Conservation (phyloP, 1,284 basidiomycete genomes). For the Leccinum pachyderme region DNA sequence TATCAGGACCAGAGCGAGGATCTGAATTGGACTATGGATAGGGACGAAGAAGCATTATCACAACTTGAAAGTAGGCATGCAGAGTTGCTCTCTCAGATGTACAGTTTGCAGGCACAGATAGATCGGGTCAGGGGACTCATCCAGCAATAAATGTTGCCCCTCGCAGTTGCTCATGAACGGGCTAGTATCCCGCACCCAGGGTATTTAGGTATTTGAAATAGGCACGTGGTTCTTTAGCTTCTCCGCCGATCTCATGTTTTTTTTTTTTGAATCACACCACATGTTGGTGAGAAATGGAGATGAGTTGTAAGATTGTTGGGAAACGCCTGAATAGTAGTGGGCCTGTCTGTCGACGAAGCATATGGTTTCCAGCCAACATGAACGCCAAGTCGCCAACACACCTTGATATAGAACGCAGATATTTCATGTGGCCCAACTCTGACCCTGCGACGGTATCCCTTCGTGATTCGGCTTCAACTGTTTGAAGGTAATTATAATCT, state of each 20-base stretch:
- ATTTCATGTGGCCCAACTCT: background rate
- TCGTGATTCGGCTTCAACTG: background rate
- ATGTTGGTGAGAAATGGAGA: constrained; percentile 1
- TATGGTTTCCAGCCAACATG: background rate
- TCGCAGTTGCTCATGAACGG: background rate
- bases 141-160: constrained; percentile 7
- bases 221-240: background rate
- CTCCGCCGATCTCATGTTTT: constrained; percentile 9
- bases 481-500: background rate
- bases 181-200: background rate
- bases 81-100: constrained; percentile 21
- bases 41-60: constrained; percentile 17
- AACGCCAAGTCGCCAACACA: background rate
- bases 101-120: constrained; percentile 23
- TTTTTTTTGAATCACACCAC: background rate
- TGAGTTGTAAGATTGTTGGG: background rate
- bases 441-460: background rate
- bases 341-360: constrained; percentile 4
- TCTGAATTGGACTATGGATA: constrained; percentile 8
- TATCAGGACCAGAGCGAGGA: background rate
- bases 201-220: background rate
- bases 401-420: background rate
- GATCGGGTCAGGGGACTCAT: constrained; percentile 21
- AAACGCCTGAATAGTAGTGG: background rate
- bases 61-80: constrained; percentile 27